Conservation (phyloP, 345 rosid genomes). For the Garcia nutans region DNA sequence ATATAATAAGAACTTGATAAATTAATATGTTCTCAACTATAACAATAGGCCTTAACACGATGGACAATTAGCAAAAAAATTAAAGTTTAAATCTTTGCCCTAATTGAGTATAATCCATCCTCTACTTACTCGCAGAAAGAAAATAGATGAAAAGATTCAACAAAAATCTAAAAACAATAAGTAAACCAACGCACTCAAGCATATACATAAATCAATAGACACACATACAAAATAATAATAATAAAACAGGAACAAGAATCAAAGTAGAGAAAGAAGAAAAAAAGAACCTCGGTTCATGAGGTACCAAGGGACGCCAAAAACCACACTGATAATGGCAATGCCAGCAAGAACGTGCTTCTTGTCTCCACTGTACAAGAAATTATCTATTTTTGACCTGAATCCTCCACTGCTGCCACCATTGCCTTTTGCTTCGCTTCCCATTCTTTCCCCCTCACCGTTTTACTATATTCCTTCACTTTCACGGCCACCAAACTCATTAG, state of each 20-base stretch:
- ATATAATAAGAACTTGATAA: not conserved
- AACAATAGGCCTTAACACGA: not conserved
- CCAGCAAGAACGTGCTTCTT: constrained; percentile 84
- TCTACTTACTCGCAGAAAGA: not conserved
- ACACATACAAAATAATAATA: no score
- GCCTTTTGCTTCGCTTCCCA: constrained; percentile 47
- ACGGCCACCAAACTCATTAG: not conserved
- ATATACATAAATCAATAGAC: no score
- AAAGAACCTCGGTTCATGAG: constrained; percentile 72
- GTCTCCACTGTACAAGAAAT: constrained; percentile 74
- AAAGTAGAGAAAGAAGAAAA: not conserved
- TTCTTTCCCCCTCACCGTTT: not conserved
- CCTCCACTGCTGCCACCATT: constrained; percentile 37
- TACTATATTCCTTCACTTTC: not conserved
- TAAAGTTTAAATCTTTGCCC: not conserved
- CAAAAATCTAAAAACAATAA: no score
- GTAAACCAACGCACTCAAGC: not conserved
- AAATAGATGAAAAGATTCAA: not conserved
- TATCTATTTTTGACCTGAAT: constrained; percentile 58
- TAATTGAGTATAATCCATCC: not conserved
- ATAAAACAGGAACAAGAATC: not conserved
- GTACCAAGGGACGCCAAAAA: constrained; percentile 82
- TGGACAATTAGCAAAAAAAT: no score
- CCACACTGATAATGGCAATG: constrained; percentile 49
- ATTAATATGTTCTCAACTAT: no score